Evolutionary conservation across 2,329 filamentous ascomycete species (phyloP).

Genomic region (Fusarium secorum): DNA sequence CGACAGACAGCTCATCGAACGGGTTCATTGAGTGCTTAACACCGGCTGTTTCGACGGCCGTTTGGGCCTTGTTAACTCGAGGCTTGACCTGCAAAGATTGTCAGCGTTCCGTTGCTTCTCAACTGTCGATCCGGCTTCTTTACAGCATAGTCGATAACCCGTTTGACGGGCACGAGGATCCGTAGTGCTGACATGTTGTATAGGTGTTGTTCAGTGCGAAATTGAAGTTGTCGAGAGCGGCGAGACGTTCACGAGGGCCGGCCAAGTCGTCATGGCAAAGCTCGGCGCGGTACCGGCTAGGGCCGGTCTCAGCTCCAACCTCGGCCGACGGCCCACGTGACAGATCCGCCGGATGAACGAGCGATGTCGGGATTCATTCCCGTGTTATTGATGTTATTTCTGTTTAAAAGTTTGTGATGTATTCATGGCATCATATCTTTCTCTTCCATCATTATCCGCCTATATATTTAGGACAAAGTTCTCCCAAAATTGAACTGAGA

Average conservation of each 20-base stretch:
- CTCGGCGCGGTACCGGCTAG: constrained; percentile 51
- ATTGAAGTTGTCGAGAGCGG: constrained; percentile 32
- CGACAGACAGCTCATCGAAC: constrained; percentile 97
- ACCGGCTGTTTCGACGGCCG: constrained; percentile 87
- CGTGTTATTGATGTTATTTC: neutral
- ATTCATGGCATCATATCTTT: no score
- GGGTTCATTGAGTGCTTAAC: constrained; percentile 99
- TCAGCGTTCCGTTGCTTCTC: constrained; percentile 17
- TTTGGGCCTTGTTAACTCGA: constrained; percentile 75
- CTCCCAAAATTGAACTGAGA: neutral
- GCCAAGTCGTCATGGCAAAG: constrained; percentile 41
- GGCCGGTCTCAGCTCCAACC: constrained; percentile 53
- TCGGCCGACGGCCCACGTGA: constrained; percentile 52
- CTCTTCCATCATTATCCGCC: neutral
- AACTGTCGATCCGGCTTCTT: constrained; percentile 40
- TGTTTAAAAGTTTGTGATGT: neutral
- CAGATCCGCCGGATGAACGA: constrained; percentile 17
- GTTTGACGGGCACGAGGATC: constrained; percentile 82
- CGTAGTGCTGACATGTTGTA: constrained; percentile 68
- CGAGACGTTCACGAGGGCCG: constrained; percentile 30
- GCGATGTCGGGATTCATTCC: constrained; percentile 28
- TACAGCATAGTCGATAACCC: constrained; percentile 88
- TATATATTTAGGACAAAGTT: neutral
- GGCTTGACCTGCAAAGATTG: constrained; percentile 65
- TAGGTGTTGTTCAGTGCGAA: constrained; percentile 41